Conservation (phyloP, 169 alveolate genomes). For the Besnoitia besnoiti region DNA sequence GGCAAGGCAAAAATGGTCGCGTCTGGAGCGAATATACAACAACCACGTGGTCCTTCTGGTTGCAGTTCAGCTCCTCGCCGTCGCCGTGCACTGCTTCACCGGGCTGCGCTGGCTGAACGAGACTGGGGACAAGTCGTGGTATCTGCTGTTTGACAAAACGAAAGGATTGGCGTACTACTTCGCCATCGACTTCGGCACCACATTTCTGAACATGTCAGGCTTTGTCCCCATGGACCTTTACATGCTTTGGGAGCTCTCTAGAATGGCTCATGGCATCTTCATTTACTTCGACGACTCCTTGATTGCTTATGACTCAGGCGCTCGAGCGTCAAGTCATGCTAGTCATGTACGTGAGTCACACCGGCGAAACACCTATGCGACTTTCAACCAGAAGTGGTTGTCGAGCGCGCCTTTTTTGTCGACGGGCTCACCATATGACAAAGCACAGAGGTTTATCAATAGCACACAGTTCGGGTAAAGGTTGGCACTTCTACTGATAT, state of each 20-base stretch:
- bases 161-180: not conserved
- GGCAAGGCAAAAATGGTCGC: not conserved
- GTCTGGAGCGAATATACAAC: not conserved
- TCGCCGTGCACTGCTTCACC: not conserved
- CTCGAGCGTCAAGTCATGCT: not conserved
- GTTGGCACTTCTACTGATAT: too few relatives aligned
- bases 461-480: too few relatives aligned
- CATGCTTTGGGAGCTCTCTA: conserved; percentile 8
- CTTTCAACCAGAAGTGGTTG: too few relatives aligned
- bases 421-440: too few relatives aligned
- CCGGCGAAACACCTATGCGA: too few relatives aligned
- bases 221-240: not conserved
- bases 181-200: not conserved
- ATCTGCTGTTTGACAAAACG: not conserved
- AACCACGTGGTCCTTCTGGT: not conserved
- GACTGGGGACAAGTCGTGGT: not conserved
- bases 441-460: too few relatives aligned
- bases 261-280: not conserved
- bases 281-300: not conserved
- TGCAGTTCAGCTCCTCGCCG: not conserved
- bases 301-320: not conserved
- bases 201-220: not conserved
- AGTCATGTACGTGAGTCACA: not conserved
- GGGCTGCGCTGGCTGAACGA: not conserved
- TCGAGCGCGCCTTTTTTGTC: too few relatives aligned